Evolutionary conservation across 495 filamentous ascomycete genomes (phyloP).

Genomic region (Trichoderma virens): DNA sequence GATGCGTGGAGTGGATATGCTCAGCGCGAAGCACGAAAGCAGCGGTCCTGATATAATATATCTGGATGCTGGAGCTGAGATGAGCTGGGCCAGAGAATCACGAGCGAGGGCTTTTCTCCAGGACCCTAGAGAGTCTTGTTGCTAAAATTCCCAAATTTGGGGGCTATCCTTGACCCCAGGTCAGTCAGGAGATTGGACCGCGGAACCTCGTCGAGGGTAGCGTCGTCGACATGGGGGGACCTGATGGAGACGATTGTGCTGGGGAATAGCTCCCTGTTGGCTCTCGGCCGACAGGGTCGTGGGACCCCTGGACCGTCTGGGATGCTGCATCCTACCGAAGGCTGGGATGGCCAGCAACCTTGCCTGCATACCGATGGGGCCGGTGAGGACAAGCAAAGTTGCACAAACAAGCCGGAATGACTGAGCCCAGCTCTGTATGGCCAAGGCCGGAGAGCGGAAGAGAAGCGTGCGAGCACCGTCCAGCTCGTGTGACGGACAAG

Average conservation of each 20-base stretch:
- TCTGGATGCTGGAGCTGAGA: background rate
- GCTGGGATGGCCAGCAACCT: background rate
- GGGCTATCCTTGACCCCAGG: slow-evolving; percentile 2
- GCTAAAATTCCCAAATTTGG: background rate
- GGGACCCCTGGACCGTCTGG: background rate
- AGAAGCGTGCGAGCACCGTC: background rate
- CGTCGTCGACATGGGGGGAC: background rate
- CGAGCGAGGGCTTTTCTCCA: background rate
- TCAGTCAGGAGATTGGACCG: slow-evolving; percentile 6
- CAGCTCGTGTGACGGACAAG: background rate
- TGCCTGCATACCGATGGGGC: background rate
- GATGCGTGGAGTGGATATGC: slow-evolving; percentile 3
- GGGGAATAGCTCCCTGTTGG: slow-evolving; percentile 4
- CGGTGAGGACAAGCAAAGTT: background rate
- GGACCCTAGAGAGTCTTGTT: background rate
- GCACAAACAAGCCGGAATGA: background rate
- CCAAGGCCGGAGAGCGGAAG: background rate
- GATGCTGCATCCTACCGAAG: background rate
- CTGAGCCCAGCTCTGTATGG: no score
- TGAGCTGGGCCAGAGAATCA: background rate
- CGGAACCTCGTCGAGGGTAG: background rate
- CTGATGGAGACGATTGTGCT: background rate
- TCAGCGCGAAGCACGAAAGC: background rate
- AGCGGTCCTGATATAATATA: background rate
- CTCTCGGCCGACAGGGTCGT: background rate